Percentiles rank a stretch among this genome's conserved stretches.
These are phyloP conservation scores for Lignosus rhinocerotis DNA, from an alignment of 1,284 basidiomycete species.

Conservation along the genomic window DNA sequence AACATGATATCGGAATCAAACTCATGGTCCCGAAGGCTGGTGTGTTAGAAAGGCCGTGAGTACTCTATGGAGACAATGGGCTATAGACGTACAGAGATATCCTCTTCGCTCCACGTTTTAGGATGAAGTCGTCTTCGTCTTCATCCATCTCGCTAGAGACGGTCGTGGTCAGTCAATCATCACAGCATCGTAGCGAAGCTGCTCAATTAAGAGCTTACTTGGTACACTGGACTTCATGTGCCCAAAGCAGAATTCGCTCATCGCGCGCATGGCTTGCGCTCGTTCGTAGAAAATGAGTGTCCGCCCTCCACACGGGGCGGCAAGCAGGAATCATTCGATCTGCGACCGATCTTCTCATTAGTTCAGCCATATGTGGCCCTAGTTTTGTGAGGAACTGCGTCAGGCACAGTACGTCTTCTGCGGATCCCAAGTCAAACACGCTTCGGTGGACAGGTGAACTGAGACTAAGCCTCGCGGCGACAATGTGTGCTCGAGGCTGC, in stretches of 20 bases:
- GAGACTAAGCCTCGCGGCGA: not conserved
- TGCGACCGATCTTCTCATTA: not conserved
- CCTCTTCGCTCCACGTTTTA: too few species aligned
- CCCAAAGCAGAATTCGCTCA: slow-evolving; percentile 4
- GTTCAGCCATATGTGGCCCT: not conserved
- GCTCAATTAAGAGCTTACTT: not conserved
- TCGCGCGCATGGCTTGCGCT: not conserved
- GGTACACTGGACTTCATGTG: not conserved
- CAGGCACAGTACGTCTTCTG: not conserved
- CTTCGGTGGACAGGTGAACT: not conserved
- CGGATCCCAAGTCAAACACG: not conserved
- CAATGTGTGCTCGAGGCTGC: slow-evolving; percentile 7
- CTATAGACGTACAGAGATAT: too few species aligned
- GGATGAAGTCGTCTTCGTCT: too few species aligned
- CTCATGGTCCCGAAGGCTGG: too few species aligned
- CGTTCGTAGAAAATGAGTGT: not conserved
- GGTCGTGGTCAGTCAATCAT: too few species aligned
- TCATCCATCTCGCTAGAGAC: too few species aligned
- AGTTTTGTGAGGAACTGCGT: not conserved
- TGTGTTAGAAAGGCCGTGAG: too few species aligned
- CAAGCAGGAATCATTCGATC: not conserved
- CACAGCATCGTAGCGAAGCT: too few species aligned
- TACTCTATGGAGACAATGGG: too few species aligned
- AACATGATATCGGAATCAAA: too few species aligned
- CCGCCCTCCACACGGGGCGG: slow-evolving; percentile 4